phyloP scores from a whole-genome alignment of 1,284 basidiomycete genomes.

The Phenoliferia sp. region DNA sequence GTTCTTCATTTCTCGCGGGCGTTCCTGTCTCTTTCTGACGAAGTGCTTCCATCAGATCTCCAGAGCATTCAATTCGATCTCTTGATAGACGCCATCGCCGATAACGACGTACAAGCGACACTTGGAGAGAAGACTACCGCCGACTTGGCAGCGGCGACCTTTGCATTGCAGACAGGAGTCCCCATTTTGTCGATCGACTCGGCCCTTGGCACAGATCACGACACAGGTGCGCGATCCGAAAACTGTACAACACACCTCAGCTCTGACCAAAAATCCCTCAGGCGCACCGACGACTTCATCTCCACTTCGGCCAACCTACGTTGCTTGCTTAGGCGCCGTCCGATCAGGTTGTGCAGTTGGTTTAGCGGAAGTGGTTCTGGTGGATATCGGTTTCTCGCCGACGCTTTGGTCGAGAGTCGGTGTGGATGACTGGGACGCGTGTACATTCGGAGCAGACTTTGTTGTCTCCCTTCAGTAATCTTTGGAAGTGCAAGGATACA shows the following conservation, averaged over 20 bases:
- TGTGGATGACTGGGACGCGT: constrained; percentile 5
- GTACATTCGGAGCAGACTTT: background rate
- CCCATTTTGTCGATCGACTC: background rate
- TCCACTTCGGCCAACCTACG: background rate
- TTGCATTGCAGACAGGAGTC: background rate
- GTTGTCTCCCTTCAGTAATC: background rate
- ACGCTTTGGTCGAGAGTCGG: constrained; percentile 19
- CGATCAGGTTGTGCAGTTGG: background rate
- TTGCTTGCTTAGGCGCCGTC: constrained; percentile 15
- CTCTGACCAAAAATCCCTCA: background rate
- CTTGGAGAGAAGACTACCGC: background rate
- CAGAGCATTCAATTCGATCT: constrained; percentile 7
- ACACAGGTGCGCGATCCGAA: background rate
- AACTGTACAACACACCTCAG: no score
- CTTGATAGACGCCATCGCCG: constrained; percentile 18
- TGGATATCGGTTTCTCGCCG: constrained; percentile 17
- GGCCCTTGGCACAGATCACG: background rate
- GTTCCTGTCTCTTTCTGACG: background rate
- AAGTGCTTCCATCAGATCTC: constrained; percentile 4
- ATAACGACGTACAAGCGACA: background rate
- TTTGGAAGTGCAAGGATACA: no score
- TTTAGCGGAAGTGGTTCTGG: background rate
- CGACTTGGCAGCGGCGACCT: background rate
- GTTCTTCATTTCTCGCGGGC: background rate
- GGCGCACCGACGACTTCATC: background rate